These are phyloP conservation scores for Nemania abortiva DNA, from an alignment of 2,329 filamentous ascomycete species.

Conservation along the genomic window DNA sequence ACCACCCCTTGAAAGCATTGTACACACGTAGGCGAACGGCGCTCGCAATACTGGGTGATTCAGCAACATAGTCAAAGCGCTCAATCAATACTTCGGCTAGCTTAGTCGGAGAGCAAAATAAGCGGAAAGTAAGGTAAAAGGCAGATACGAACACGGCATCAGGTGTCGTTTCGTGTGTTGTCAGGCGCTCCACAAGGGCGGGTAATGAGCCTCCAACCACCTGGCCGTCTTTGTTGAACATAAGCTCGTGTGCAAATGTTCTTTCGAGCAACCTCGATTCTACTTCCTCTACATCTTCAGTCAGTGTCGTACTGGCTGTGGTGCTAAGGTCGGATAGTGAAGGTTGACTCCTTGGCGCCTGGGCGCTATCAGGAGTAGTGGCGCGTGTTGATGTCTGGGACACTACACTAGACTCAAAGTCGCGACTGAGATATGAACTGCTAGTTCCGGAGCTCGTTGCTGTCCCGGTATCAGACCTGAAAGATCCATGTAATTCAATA, in stretches of 20 bases:
- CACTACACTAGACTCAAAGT: conserved; percentile 82
- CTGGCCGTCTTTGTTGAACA: conserved; percentile 93
- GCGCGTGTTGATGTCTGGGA: conserved; percentile 89
- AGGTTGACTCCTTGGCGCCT: conserved; percentile 67
- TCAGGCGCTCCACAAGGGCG: conserved; percentile 93
- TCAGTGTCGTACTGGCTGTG: conserved; percentile 72
- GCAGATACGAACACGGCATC: conserved; percentile 92
- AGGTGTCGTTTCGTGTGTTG: conserved; percentile 91
- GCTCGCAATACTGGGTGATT: conserved; percentile 78
- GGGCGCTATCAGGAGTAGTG: conserved; percentile 80
- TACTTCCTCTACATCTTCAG: conserved; percentile 81
- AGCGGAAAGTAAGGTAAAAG: conserved; percentile 95
- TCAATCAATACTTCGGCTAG: conserved; percentile 87
- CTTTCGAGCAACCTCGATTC: conserved; percentile 90
- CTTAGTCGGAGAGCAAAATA: conserved; percentile 85
- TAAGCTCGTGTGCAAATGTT: conserved; percentile 90
- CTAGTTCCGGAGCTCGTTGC: conserved; percentile 82
- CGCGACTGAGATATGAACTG: conserved; percentile 82
- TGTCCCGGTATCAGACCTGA: conserved; percentile 76
- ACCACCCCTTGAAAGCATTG: conserved; percentile 97
- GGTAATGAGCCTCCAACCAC: conserved; percentile 92
- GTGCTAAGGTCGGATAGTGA: conserved; percentile 77
- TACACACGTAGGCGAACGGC: conserved; percentile 92
- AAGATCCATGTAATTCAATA: conserved; percentile 63
- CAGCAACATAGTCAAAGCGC: conserved; percentile 90